phyloP scores from a whole-genome alignment of 768 basidiomycete species.

The Neoboletus magnificus region DNA sequence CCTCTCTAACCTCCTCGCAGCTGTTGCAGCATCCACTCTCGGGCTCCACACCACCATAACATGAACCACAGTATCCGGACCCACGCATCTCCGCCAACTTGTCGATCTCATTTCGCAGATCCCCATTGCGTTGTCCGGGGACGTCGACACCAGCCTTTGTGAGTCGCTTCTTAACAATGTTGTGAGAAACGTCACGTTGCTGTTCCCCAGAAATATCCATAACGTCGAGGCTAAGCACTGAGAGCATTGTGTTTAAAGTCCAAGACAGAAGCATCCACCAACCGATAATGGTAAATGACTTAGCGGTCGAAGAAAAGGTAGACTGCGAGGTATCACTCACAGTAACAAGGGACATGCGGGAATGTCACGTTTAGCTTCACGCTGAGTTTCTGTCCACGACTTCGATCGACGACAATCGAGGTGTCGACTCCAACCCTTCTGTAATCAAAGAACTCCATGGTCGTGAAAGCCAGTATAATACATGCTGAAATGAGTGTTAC shows the following conservation, averaged over 20 bases:
- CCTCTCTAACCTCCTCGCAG: slow-evolving; percentile 90
- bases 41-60: slow-evolving; percentile 84
- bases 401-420: slow-evolving; percentile 91
- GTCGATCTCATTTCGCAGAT: slow-evolving; percentile 86
- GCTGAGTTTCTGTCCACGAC: slow-evolving; percentile 90
- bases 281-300: background rate
- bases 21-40: slow-evolving; percentile 87
- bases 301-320: background rate
- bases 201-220: slow-evolving; percentile 98
- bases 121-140: slow-evolving; percentile 50
- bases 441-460: slow-evolving; percentile 96
- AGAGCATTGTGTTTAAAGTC: background rate
- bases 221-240: slow-evolving; percentile 93
- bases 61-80: slow-evolving; percentile 85
- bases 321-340: slow-evolving; percentile 49
- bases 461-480: slow-evolving; percentile 87
- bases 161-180: slow-evolving; percentile 80
- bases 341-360: slow-evolving; percentile 94
- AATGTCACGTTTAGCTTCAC: slow-evolving; percentile 92
- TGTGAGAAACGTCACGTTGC: slow-evolving; percentile 87
- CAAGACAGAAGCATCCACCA: background rate
- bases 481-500: slow-evolving; percentile 91
- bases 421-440: slow-evolving; percentile 83
- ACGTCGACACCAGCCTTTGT: slow-evolving; percentile 57
- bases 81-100: slow-evolving; percentile 61